phyloP scores from a whole-genome alignment of 2,329 filamentous ascomycete genomes.

The Lomentospora prolificans region DNA sequence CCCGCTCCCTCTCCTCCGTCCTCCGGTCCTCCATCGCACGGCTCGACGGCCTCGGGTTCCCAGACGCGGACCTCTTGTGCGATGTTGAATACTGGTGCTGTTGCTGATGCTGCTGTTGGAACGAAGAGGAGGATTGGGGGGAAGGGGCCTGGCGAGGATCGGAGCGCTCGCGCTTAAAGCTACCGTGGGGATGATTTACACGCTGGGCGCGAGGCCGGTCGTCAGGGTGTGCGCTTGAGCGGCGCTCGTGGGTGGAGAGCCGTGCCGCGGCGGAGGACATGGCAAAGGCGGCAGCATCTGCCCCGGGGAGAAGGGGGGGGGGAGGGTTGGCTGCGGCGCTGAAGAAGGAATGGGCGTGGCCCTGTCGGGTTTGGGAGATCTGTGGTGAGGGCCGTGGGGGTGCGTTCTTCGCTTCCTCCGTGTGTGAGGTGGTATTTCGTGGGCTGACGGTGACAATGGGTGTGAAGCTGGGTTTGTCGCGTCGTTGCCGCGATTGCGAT shows the following conservation, averaged over 20 bases:
- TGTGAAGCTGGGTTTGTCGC: too few relatives aligned
- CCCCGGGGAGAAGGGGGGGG: neutral
- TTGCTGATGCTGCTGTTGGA: neutral
- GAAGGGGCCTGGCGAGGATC: constrained; percentile 7
- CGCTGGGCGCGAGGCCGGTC: constrained; percentile 21
- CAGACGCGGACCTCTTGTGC: constrained; percentile 50
- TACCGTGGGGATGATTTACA: constrained; percentile 28
- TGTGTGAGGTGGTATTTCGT: too few relatives aligned
- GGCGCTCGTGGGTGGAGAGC: constrained; percentile 8
- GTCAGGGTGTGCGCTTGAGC: constrained; percentile 8
- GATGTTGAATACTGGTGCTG: constrained; percentile 26
- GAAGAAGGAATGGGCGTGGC: too few relatives aligned
- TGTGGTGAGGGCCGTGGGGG: too few relatives aligned
- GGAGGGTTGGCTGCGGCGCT: neutral
- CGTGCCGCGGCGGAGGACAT: constrained; percentile 12
- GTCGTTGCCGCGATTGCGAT: neutral
- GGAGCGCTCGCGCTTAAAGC: constrained; percentile 15
- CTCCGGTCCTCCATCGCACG: constrained; percentile 30
- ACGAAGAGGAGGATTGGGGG: constrained; percentile 26
- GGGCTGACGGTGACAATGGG: too few relatives aligned
- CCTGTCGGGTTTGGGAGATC: too few relatives aligned
- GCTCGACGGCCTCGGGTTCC: constrained; percentile 41
- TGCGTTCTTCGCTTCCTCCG: too few relatives aligned
- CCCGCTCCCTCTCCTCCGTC: constrained; percentile 46
- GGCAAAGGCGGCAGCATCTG: neutral